Percentiles rank a stretch among this genome's conserved stretches.
These are phyloP conservation scores for Curvularia sp. DNA, from an alignment of 2,329 filamentous ascomycete species.

Conservation along the genomic window DNA sequence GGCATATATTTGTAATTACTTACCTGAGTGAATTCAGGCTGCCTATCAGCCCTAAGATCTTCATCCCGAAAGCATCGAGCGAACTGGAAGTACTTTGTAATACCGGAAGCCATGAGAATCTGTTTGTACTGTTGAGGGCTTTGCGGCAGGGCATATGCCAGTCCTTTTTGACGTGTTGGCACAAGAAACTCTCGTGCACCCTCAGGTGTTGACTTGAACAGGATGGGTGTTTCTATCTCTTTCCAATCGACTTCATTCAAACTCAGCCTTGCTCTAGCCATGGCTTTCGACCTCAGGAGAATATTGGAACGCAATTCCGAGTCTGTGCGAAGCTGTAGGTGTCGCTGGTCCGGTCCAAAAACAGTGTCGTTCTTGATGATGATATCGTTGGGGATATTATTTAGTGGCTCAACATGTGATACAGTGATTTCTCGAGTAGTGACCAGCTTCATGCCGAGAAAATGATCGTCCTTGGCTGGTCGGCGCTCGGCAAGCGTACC, in stretches of 20 bases:
- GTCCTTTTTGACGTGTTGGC: constrained; percentile 76
- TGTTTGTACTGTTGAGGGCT: constrained; percentile 99
- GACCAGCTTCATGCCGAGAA: constrained; percentile 45
- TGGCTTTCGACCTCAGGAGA: constrained; percentile 69
- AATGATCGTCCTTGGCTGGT: constrained; percentile 43
- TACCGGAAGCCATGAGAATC: constrained; percentile 90
- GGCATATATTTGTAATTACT: constrained; percentile 4
- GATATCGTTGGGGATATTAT: constrained; percentile 76
- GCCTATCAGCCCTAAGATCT: constrained; percentile 87
- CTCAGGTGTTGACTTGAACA: constrained; percentile 98
- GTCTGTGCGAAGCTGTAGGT: constrained; percentile 85
- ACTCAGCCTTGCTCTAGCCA: constrained; percentile 61
- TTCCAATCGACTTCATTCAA: constrained; percentile 66
- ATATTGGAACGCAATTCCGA: constrained; percentile 71
- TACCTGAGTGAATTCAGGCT: constrained; percentile 95
- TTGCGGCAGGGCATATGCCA: constrained; percentile 90
- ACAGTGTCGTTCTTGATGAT: constrained; percentile 76
- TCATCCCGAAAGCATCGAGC: constrained; percentile 96
- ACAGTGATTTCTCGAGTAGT: constrained; percentile 66
- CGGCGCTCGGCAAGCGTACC: constrained; percentile 58
- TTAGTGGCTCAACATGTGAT: constrained; percentile 70
- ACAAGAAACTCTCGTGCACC: constrained; percentile 95
- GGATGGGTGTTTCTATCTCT: constrained; percentile 88
- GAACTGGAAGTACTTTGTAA: constrained; percentile 86
- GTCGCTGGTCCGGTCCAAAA: constrained; percentile 77